These are phyloP conservation scores for Fusarium sp. DNA, from an alignment of 2,329 filamentous ascomycete genomes.

Conservation along the genomic window DNA sequence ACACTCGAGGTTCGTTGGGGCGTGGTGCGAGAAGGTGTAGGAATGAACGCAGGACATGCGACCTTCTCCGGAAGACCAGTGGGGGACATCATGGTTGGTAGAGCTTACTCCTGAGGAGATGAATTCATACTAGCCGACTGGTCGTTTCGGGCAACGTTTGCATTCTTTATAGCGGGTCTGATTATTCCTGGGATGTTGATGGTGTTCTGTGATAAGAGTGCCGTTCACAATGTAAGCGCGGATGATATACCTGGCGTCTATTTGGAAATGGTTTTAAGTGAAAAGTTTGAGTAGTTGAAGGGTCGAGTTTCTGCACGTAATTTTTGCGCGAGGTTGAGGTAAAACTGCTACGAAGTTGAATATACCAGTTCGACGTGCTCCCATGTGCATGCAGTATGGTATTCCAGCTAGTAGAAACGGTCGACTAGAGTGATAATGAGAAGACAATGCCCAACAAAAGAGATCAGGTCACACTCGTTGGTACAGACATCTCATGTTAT, in stretches of 20 bases:
- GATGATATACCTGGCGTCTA: conserved; percentile 34
- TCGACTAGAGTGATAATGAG: not conserved
- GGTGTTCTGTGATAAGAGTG: conserved; percentile 1
- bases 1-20: conserved; percentile 55
- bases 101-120: conserved; percentile 35
- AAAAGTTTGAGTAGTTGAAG: conserved; percentile 21
- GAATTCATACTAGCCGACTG: not conserved
- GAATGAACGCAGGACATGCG: conserved; percentile 54
- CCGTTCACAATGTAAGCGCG: conserved; percentile 5
- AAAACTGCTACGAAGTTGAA: not conserved
- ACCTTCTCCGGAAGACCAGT: conserved; percentile 53
- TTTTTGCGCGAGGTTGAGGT: not conserved
- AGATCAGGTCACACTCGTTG: not conserved
- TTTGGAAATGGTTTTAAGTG: not conserved
- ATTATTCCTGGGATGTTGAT: not conserved
- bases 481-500: not conserved
- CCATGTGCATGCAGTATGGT: not conserved
- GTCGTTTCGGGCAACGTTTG: not conserved
- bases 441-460: not conserved
- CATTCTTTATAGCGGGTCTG: not conserved
- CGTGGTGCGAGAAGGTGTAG: conserved; percentile 53
- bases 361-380: not conserved
- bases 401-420: not conserved
- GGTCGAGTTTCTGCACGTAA: not conserved
- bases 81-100: conserved; percentile 40